Percentiles rank a stretch among this genome's conserved stretches.
Evolutionary conservation across 176 grass and related monocot species (phyloP).

Genomic region (Musa troglodytarum): DNA sequence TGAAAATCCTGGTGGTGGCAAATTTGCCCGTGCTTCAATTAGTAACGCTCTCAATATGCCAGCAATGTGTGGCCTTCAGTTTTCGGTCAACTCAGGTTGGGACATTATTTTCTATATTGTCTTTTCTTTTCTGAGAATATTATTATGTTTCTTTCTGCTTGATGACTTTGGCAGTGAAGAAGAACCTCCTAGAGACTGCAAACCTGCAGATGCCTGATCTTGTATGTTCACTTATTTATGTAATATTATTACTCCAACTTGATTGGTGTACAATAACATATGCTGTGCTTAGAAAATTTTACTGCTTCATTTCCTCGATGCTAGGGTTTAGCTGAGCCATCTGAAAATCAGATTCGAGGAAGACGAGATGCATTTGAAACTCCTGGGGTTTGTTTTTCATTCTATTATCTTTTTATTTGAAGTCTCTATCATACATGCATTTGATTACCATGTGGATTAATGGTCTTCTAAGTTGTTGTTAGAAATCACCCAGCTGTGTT

Average conservation of each 20-base stretch:
- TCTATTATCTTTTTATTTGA: not conserved
- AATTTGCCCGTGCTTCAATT: constrained; percentile 37
- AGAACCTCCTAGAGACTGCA: constrained; percentile 28
- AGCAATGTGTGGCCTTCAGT: constrained; percentile 37
- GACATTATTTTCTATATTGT: constrained; percentile 1
- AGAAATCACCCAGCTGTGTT: too few species aligned
- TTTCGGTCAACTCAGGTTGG: constrained; percentile 61
- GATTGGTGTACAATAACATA: not conserved
- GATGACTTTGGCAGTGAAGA: constrained; percentile 40
- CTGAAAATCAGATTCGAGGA: constrained; percentile 35
- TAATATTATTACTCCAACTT: not conserved
- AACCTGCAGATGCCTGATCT: constrained; percentile 34
- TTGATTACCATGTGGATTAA: not conserved
- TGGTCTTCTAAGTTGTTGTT: not conserved
- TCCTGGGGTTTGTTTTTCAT: constrained; percentile 52
- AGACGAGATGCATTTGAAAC: constrained; percentile 42
- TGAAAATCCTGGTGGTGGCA: constrained; percentile 33
- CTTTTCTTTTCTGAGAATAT: not conserved
- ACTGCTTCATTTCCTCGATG: not conserved
- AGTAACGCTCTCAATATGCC: constrained; percentile 26
- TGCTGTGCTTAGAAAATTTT: constrained; percentile 8
- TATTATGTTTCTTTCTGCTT: not conserved
- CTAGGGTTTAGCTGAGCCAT: constrained; percentile 34
- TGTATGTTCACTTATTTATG: constrained; percentile 35
- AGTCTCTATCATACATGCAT: not conserved